Conservation (phyloP, 2,329 filamentous ascomycete genomes). For the Alternaria tenuissima region DNA sequence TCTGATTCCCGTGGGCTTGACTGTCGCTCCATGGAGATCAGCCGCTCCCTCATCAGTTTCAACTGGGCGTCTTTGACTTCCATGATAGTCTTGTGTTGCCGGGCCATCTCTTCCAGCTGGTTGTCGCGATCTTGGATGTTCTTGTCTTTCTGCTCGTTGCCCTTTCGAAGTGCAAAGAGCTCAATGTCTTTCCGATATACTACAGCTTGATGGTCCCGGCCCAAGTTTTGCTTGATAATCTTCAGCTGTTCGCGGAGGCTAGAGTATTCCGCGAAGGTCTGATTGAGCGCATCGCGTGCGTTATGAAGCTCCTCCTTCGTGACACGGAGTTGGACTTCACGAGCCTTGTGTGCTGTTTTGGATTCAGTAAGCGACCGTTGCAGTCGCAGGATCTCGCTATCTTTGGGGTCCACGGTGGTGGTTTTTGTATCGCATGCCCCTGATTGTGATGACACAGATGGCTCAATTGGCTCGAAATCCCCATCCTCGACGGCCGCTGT, state of each 20-base stretch:
- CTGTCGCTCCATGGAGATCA: conserved; percentile 36
- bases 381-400: conserved; percentile 42
- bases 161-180: conserved; percentile 47
- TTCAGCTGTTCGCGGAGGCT: conserved; percentile 43
- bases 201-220: conserved; percentile 43
- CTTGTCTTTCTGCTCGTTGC: conserved; percentile 47
- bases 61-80: conserved; percentile 45
- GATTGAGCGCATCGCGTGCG: conserved; percentile 39
- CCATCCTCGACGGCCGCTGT: conserved; percentile 16
- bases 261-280: conserved; percentile 41
- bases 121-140: conserved; percentile 41
- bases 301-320: conserved; percentile 38
- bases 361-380: conserved; percentile 35
- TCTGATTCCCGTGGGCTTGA: conserved; percentile 26
- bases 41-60: conserved; percentile 39
- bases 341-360: conserved; percentile 38
- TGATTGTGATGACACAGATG: conserved; percentile 11
- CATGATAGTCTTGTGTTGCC: conserved; percentile 38
- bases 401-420: conserved; percentile 26
- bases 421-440: conserved; percentile 14
- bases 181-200: conserved; percentile 50
- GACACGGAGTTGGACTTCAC: conserved; percentile 36
- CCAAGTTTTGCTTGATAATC: conserved; percentile 40
- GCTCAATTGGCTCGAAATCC: conserved; percentile 6
- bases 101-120: conserved; percentile 35